These are phyloP conservation scores for Thermochaetoides thermophila DNA, from an alignment of 495 filamentous ascomycete genomes.

Conservation along the genomic window DNA sequence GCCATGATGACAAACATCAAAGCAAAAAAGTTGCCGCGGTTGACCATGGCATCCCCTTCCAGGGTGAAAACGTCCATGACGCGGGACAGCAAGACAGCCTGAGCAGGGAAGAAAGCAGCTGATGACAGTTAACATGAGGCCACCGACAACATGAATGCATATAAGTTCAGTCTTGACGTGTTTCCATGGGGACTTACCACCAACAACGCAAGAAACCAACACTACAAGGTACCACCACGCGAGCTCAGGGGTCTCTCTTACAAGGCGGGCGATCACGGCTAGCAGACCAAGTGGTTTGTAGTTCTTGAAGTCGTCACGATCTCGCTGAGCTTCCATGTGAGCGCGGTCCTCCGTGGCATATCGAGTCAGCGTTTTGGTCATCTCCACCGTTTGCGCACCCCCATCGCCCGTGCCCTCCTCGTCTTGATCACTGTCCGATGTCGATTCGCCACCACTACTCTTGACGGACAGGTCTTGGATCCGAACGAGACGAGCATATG, in stretches of 20 bases:
- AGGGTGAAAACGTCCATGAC: conserved; percentile 21
- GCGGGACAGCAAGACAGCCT: conserved; percentile 21
- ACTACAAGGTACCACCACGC: conserved; percentile 4
- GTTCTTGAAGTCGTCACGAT: conserved; percentile 11
- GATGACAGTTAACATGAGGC: background rate
- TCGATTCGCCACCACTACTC: conserved; percentile 11
- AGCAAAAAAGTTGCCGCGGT: conserved; percentile 34
- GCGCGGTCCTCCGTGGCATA: conserved; percentile 11
- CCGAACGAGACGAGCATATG: conserved; percentile 29
- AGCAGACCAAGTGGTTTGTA: conserved; percentile 10
- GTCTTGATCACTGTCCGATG: background rate
- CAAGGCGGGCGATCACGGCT: conserved; percentile 2
- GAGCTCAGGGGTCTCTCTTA: conserved; percentile 7
- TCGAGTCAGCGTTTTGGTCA: conserved; percentile 16
- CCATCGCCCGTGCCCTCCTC: background rate
- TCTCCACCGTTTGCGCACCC: conserved; percentile 14
- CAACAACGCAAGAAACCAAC: background rate
- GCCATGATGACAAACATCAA: conserved; percentile 43
- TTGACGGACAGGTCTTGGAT: conserved; percentile 40
- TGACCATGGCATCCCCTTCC: conserved; percentile 11
- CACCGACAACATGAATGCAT: background rate
- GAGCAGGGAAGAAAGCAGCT: conserved; percentile 19
- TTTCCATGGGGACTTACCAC: conserved; percentile 3
- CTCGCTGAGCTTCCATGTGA: conserved; percentile 6
- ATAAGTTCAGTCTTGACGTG: too few species aligned